These are phyloP conservation scores for Aspergillus olivimuriae DNA, from an alignment of 495 filamentous ascomycete species.

Conservation along the genomic window DNA sequence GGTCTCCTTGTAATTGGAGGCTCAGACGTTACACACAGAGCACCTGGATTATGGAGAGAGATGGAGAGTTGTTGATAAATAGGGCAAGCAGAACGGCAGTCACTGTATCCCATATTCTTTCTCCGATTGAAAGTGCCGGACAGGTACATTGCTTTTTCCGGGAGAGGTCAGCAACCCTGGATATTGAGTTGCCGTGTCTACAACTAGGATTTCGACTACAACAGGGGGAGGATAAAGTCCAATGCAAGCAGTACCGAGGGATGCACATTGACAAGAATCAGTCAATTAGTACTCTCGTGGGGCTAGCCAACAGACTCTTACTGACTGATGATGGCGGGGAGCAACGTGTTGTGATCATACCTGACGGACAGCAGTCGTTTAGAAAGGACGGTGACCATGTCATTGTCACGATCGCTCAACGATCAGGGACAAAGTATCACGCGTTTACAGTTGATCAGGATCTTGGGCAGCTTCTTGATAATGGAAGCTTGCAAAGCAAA, in stretches of 20 bases:
- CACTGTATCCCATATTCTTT: conserved; percentile 25
- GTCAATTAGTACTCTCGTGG: conserved; percentile 43
- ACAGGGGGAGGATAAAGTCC: conserved; percentile 30
- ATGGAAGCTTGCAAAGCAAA: conserved; percentile 48
- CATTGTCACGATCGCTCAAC: conserved; percentile 27
- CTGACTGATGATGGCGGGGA: conserved; percentile 21
- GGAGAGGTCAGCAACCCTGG: conserved; percentile 11
- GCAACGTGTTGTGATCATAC: conserved; percentile 44
- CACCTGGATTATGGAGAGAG: too few species aligned
- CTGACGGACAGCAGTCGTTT: conserved; percentile 25
- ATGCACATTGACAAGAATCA: conserved; percentile 50
- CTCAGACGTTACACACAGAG: too few species aligned
- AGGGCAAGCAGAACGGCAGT: conserved; percentile 23
- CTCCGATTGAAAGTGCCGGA: conserved; percentile 22
- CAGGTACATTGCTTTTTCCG: conserved; percentile 27
- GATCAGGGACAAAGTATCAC: conserved; percentile 16
- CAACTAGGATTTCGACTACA: conserved; percentile 44
- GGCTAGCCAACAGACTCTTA: conserved; percentile 49
- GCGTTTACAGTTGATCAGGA: conserved; percentile 46
- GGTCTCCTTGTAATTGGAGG: too few species aligned
- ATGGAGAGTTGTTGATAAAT: too few species aligned
- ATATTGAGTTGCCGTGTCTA: conserved; percentile 43
- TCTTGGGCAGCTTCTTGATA: conserved; percentile 42
- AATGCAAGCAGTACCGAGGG: conserved; percentile 47
- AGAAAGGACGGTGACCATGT: conserved; percentile 27